Conservation (phyloP, 2,329 filamentous ascomycete species). For the Penicillium fuscoglaucum region DNA sequence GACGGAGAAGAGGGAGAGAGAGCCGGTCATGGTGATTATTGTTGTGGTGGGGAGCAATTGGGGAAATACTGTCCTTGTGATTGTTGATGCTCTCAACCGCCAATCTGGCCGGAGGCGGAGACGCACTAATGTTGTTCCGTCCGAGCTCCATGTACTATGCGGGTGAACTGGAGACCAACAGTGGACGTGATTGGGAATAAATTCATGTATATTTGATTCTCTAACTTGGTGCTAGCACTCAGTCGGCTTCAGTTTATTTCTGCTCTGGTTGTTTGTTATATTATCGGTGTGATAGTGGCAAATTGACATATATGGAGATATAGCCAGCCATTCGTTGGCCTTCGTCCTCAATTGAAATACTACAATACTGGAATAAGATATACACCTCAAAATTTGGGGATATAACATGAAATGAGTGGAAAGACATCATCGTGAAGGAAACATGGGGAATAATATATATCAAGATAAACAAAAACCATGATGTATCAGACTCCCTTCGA, state of each 20-base stretch:
- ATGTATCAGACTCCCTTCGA: conserved; percentile 5
- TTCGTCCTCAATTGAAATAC: neutral
- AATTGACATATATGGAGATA: neutral
- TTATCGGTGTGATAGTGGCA: neutral
- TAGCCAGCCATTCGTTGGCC: neutral
- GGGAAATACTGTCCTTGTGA: conserved; percentile 2
- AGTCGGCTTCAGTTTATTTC: neutral
- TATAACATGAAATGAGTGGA: conserved; percentile 1
- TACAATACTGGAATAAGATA: neutral
- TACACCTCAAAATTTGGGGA: neutral
- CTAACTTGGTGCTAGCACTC: neutral
- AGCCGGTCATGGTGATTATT: conserved; percentile 63
- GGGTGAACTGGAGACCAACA: neutral
- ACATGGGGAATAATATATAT: conserved; percentile 13
- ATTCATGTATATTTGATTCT: neutral
- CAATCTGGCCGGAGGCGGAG: conserved; percentile 28
- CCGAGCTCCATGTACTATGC: neutral
- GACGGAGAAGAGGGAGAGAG: conserved; percentile 73
- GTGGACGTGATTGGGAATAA: neutral
- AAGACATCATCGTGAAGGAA: conserved; percentile 7
- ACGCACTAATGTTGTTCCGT: conserved; percentile 28
- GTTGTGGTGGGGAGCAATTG: conserved; percentile 17
- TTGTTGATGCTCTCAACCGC: conserved; percentile 27
- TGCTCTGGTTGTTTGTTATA: neutral
- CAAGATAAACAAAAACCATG: neutral